A percentile compares a stretch with the other conserved stretches of the same genome.
These are phyloP conservation scores for Pestalotiopsis sp. DNA, from an alignment of 2,329 filamentous ascomycete species.

Conservation along the genomic window DNA sequence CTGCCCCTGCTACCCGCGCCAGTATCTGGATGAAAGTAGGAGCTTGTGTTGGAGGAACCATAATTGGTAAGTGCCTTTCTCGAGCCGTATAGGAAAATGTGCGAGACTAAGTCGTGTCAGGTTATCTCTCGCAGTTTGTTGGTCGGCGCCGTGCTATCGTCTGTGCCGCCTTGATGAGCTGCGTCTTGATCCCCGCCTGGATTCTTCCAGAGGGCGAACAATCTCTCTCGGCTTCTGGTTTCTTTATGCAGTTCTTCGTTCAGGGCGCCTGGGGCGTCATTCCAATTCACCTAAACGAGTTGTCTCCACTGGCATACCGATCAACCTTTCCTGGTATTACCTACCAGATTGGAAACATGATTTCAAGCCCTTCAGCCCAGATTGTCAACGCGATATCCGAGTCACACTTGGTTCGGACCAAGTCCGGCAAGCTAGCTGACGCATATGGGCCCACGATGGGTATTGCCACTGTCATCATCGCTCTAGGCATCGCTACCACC, in stretches of 20 bases:
- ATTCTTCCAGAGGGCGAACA: conserved; percentile 63
- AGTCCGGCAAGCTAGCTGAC: conserved; percentile 57
- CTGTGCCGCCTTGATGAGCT: conserved; percentile 58
- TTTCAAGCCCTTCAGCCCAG: conserved; percentile 70
- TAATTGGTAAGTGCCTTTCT: conserved; percentile 45
- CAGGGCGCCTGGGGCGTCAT: conserved; percentile 69
- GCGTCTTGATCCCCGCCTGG: conserved; percentile 66
- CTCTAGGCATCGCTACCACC: conserved; percentile 66
- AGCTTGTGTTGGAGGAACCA: conserved; percentile 71
- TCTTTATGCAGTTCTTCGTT: conserved; percentile 70
- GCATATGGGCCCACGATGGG: conserved; percentile 77
- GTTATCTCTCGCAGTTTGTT: conserved; percentile 73
- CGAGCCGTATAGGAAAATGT: no score
- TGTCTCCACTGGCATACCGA: conserved; percentile 69
- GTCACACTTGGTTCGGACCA: conserved; percentile 53
- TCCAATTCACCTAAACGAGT: conserved; percentile 73
- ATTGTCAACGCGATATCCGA: conserved; percentile 77
- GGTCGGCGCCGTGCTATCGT: conserved; percentile 72
- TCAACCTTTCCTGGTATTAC: conserved; percentile 70
- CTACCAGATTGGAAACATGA: conserved; percentile 76
- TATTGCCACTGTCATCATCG: conserved; percentile 75
- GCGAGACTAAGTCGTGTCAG: not conserved
- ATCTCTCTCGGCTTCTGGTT: conserved; percentile 62
- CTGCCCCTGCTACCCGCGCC: conserved; percentile 65
- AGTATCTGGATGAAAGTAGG: conserved; percentile 82